Evolutionary conservation across 1,284 basidiomycete genomes (phyloP).

Genomic region (Waitea zeae): DNA sequence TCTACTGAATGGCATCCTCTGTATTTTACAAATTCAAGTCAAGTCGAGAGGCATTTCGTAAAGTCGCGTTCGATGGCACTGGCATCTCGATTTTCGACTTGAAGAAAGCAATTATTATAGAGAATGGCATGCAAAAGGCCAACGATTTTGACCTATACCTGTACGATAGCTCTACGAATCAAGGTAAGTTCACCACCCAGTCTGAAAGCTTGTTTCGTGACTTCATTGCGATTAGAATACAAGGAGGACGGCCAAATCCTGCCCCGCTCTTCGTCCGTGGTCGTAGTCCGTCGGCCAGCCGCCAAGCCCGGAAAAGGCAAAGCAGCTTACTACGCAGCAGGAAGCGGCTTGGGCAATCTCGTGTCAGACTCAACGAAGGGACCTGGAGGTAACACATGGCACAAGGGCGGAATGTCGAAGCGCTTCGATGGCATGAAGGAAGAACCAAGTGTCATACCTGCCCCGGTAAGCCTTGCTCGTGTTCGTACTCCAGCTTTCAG

Average conservation of each 20-base stretch:
- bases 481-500: conserved; percentile 4
- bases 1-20: conserved; percentile 73
- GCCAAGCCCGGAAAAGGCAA: conserved; percentile 82
- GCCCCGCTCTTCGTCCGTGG: conserved; percentile 85
- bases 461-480: conserved; percentile 14
- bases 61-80: conserved; percentile 96
- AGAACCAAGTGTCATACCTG: conserved; percentile 13
- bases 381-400: conserved; percentile 22
- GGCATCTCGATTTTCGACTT: conserved; percentile 98
- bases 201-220: too few relatives aligned
- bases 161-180: conserved; percentile 70
- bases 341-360: conserved; percentile 10
- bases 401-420: conserved; percentile 68
- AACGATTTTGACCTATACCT: conserved; percentile 93
- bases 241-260: conserved; percentile 86
- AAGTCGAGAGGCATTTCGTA: too few relatives aligned
- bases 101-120: conserved; percentile 95
- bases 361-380: background rate
- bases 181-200: conserved; percentile 45
- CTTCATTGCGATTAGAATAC: conserved; percentile 80
- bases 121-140: conserved; percentile 90
- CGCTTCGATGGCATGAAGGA: conserved; percentile 82
- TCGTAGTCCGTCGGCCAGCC: conserved; percentile 83
- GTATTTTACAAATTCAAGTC: conserved; percentile 99
- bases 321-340: conserved; percentile 71